phyloP scores from a whole-genome alignment of 805 yeast genomes.

The Blastobotrys americana region DNA sequence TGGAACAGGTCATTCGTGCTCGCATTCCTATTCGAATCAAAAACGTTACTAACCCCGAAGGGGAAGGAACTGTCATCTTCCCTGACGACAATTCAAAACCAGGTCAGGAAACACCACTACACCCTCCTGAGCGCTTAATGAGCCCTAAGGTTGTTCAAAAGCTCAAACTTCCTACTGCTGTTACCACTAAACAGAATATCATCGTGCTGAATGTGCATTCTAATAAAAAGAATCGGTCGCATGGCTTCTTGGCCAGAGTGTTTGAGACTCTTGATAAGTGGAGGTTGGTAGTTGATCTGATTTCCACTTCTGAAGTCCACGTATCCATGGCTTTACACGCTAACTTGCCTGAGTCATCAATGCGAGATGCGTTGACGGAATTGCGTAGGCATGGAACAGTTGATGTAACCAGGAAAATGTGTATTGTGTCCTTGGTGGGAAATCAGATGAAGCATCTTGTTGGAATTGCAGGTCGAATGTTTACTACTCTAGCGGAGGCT shows the following conservation, averaged over 20 bases:
- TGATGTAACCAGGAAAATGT: conserved; percentile 79
- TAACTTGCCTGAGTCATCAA: conserved; percentile 49
- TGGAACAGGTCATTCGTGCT: conserved; percentile 97
- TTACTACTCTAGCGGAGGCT: conserved; percentile 86
- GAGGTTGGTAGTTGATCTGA: conserved; percentile 85
- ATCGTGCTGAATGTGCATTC: conserved; percentile 91
- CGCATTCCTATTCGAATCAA: conserved; percentile 94
- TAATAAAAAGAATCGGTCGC: conserved; percentile 84
- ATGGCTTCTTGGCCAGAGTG: conserved; percentile 89
- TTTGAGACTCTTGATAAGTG: conserved; percentile 79
- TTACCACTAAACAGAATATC: conserved; percentile 88
- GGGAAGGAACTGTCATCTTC: conserved; percentile 87
- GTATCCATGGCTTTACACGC: conserved; percentile 95
- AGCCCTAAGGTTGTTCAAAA: conserved; percentile 30
- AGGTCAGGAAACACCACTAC: conserved; percentile 90
- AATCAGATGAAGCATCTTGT: conserved; percentile 94
- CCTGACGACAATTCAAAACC: conserved; percentile 82
- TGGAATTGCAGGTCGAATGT: conserved; percentile 97
- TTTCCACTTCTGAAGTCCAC: conserved; percentile 95
- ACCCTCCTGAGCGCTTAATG: conserved; percentile 64
- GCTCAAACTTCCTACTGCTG: conserved; percentile 70
- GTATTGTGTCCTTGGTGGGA: conserved; percentile 91
- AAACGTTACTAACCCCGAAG: conserved; percentile 90
- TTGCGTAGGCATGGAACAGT: conserved; percentile 77
- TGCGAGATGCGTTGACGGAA: conserved; percentile 70